Base-by-base conservation (phyloP, 148 eudicot species). In the Chenopodium formosanum region DNA sequence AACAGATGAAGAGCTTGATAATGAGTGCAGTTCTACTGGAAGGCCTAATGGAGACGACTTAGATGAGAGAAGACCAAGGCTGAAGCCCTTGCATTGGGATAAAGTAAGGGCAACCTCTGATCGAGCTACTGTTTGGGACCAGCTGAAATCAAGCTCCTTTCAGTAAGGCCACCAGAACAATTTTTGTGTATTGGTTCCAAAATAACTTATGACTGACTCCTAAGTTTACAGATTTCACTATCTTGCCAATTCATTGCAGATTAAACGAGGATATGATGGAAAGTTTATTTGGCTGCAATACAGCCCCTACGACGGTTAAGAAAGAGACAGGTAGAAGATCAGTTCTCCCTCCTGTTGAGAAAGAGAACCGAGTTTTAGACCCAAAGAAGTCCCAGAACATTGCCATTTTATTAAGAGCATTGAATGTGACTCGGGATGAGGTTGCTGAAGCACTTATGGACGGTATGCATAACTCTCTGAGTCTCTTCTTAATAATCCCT, bases 31-130 rank as follows among this genome's bases (percentile, higher is more conserved):
- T 80, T 83, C 88, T 65, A 83, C 85, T 11, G 90, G 88, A 76
- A 88, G 85, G 80, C 83, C 64, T 25, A 91, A 92, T 72, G 87
- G 74, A 29, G 94, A 91, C 70, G 96, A 92, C 70, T 82, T 80
- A 22, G 94, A 92, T 50, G 95, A 85, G 82, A 86, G 80, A 65
- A 90, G 86, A 77, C 94, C 97, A 44, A 93, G 83, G 82, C 79
- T 95, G 88, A 95, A 95, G 89, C 91, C 97, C 73, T 81, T 95
- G 77, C 97, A 95, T 48, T 95, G 98, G 98, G 98, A 95, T 86
- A 95, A 95, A 91, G 96, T 95, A 64, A 73, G 91, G 83, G 97
- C 98, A 76, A 89, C 92, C 74, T 92, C 98, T 0, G 97, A 91
- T 62, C 84, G 92, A 84, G 92, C 91, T 25, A 95, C 98, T 0